Base-by-base conservation (phyloP, 2,329 filamentous ascomycete species). In the Madurella mycetomatis region DNA sequence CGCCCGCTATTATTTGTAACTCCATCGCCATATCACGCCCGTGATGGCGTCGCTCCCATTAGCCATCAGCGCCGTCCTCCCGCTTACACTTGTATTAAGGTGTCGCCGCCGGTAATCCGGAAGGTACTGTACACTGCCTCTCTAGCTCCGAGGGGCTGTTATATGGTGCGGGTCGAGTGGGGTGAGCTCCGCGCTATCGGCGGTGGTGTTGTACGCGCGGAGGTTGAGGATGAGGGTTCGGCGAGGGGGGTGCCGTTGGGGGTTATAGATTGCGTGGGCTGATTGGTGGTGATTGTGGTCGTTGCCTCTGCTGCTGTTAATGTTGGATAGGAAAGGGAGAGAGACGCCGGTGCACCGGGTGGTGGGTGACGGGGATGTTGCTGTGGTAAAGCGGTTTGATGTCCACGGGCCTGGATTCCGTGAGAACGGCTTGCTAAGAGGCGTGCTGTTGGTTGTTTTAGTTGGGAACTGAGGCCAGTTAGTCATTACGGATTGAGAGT, bases 381-480 rank as follows among this genome's bases (percentile, higher is more conserved):
- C 81, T 83, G 61, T 87, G 86, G 66, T 85, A 87, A 0, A 83
- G 82, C 0, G 83, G 70, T 63, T 84, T 85, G 17, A 82, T 86
- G 13, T 81, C 83, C 1, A 74, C 71, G 8, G 70, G 69, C 0
- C 76, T 76, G 13, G 72, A 71, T 47, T 70, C 65, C 0, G 81
- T 84, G 4, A 70, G 62, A 43, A 84, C 61, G 0, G 83, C 82
- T 62, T 86, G 83, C 83, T 83, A 86, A 45, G 74, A 70, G 55
- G 73, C 73, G 64, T 86, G 86, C 60, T 71, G 46, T 2, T 31
- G 4, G 12, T n/a, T 17, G 40, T 32, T 30, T 7, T 25, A 25
- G 25, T 25, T 7, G 7, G 3, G 25, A 25, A 4, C 7, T 7
- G 25, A 7, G 4, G 7, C 25, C 4, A 7, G 25, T 7, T 25